Evolutionary conservation across 192 early-diverging fungal genomes (phyloP), one percentile per base, ranked within the genome.

Genomic region (Coemansia asiatica): DNA sequence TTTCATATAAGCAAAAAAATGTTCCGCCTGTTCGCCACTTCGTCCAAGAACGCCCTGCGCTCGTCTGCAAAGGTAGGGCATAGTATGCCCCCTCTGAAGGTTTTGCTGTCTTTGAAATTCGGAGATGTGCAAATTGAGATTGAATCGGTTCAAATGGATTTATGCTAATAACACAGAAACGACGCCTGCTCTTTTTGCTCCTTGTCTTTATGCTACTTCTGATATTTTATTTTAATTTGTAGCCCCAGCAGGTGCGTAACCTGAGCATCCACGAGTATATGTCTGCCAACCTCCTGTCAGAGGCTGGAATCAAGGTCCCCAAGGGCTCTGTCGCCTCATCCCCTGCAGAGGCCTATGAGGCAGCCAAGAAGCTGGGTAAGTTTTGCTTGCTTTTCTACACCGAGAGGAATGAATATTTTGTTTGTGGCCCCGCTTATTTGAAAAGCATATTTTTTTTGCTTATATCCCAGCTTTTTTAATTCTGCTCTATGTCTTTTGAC

Each of bases 231-330:
- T 28, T 57, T 16, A 22, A n/a, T n/a, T n/a, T 48, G 68, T 61
- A 64, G 71, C 60, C 36, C 64, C 87, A 88, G 72, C 87, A 90
- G 67, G 88, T 88, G 80, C 92, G 92, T 68, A 86, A 90, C 89
- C 90, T 99, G 50, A 92, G 94, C 62, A 97, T 99, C 72, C 97
- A 99, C 81, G 97, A 99, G 85, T 91, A 99, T 85, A 79, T 91
- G 65, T 98, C 95, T 21, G 94, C 95, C 82, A 91, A 93, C 40
- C 86, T 99, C 29, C 87, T 99, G 68, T 77, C 89, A 48, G 83
- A 92, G 72, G 96, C 96, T 72, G 96, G 95, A 54, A 84, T 99
- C 79, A 92, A 93, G 71, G 90, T 90, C 9, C 95, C 97, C 21
- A 83, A 86, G 36, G 97, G 97, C 50, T 72, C 77, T 33, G 95